Evolutionary conservation across 768 basidiomycete species (phyloP).

Genomic region (Tephrocybe sp.): DNA sequence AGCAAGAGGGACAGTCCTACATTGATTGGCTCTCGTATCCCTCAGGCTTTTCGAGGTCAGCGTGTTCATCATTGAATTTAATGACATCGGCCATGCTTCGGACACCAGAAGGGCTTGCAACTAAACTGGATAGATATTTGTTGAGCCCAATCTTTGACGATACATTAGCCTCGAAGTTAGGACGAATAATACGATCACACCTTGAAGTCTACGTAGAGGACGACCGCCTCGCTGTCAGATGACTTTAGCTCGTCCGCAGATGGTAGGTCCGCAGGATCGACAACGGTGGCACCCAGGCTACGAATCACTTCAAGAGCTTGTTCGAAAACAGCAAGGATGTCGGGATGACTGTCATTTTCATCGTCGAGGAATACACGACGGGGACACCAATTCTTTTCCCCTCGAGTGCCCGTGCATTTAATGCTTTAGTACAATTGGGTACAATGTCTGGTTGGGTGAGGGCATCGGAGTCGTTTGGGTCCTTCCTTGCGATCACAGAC

Average conservation of each 20-base stretch:
- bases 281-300: slow-evolving; percentile 46
- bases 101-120: slow-evolving; percentile 57
- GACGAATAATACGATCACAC: no score
- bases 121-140: no score
- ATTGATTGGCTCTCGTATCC: slow-evolving; percentile 36
- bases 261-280: slow-evolving; percentile 64
- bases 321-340: slow-evolving; percentile 38
- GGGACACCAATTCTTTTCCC: slow-evolving; percentile 59
- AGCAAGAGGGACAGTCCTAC: slow-evolving; percentile 18
- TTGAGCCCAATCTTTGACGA: no score
- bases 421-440: slow-evolving; percentile 55
- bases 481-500: no score
- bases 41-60: slow-evolving; percentile 44
- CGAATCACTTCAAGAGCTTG: slow-evolving; percentile 35
- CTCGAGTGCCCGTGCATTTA: slow-evolving; percentile 44
- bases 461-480: no score
- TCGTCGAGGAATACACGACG: slow-evolving; percentile 37
- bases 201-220: slow-evolving; percentile 59
- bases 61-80: slow-evolving; percentile 53
- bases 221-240: slow-evolving; percentile 53
- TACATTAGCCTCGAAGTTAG: no score
- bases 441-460: slow-evolving; percentile 48
- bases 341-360: slow-evolving; percentile 31
- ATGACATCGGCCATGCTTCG: slow-evolving; percentile 57
- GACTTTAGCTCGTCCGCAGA: slow-evolving; percentile 48